Percentiles rank a stretch among this genome's conserved stretches.
These are phyloP conservation scores for Phialophora tarda DNA, from an alignment of 2,329 filamentous ascomycete genomes.

Conservation along the genomic window DNA sequence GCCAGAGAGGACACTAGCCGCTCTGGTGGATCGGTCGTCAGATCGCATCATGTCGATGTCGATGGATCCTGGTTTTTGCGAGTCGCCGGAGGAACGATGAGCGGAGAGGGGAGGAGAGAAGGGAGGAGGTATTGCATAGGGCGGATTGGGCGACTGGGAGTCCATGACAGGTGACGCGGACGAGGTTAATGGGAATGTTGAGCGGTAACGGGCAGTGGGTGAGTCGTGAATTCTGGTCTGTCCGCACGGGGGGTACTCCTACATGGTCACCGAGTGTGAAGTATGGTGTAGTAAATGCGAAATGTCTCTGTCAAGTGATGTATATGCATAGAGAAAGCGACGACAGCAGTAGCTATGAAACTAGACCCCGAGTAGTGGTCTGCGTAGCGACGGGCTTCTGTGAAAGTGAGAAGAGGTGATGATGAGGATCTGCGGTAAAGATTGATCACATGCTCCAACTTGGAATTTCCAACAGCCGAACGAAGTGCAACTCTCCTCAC, in stretches of 20 bases:
- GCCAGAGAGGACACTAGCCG: conserved; percentile 53
- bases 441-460: conserved; percentile 28
- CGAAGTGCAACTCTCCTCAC: conserved; percentile 6
- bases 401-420: conserved; percentile 6
- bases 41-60: conserved; percentile 47
- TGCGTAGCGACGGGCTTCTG: not conserved
- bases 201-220: not conserved
- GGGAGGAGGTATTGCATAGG: conserved; percentile 35
- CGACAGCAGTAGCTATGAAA: not conserved
- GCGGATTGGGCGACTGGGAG: conserved; percentile 32
- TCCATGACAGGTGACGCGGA: conserved; percentile 25
- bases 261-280: conserved; percentile 11
- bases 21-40: conserved; percentile 50
- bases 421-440: conserved; percentile 13
- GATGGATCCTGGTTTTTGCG: conserved; percentile 41
- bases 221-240: not conserved
- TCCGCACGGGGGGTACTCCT: conserved; percentile 3
- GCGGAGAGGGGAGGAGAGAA: conserved; percentile 36
- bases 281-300: not conserved
- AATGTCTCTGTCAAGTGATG: not conserved
- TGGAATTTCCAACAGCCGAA: conserved; percentile 10
- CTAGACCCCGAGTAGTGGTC: not conserved
- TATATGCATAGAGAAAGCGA: not conserved
- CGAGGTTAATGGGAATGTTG: not conserved
- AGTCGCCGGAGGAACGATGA: conserved; percentile 32